Conservation (phyloP, 257 asterid genomes). For the Lavandula angustifolia region DNA sequence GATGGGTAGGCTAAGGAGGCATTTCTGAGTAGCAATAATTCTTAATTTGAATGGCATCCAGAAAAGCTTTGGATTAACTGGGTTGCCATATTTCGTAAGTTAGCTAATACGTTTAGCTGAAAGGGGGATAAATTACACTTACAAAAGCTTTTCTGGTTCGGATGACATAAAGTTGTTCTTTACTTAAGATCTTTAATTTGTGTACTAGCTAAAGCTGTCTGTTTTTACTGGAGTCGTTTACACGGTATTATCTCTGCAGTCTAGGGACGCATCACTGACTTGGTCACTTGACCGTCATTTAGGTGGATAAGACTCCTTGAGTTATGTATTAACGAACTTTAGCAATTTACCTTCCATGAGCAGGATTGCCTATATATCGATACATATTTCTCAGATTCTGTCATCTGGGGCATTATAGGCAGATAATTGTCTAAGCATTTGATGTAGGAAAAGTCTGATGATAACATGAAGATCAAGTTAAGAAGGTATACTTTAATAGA, state of each 20-base stretch:
- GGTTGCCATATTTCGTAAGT: background rate
- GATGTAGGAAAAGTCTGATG: conserved; percentile 5
- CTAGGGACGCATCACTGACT: conserved; percentile 9
- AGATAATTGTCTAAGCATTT: conserved; percentile 8
- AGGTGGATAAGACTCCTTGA: conserved; percentile 1
- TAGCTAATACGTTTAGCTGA: conserved; percentile 10
- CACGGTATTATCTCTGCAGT: conserved; percentile 9
- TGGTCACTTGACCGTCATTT: conserved; percentile 4
- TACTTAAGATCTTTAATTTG: background rate
- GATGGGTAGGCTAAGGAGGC: background rate
- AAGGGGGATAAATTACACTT: background rate
- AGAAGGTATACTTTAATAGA: background rate
- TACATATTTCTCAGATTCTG: conserved; percentile 14
- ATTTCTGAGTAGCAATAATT: conserved; percentile 2
- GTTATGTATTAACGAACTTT: background rate
- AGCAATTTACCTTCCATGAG: conserved; percentile 19
- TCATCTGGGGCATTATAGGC: conserved; percentile 13
- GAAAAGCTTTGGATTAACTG: background rate
- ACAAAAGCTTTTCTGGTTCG: conserved; percentile 1
- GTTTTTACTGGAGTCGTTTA: conserved; percentile 8
- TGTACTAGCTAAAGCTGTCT: conserved; percentile 12
- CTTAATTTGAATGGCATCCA: background rate
- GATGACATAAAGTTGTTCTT: background rate
- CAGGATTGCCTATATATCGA: background rate
- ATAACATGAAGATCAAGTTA: conserved; percentile 12